A percentile compares a stretch with the other conserved stretches of the same genome.
Conservation (phyloP, 2,329 filamentous ascomycete genomes). For the Alternaria hordeiaustralica region DNA sequence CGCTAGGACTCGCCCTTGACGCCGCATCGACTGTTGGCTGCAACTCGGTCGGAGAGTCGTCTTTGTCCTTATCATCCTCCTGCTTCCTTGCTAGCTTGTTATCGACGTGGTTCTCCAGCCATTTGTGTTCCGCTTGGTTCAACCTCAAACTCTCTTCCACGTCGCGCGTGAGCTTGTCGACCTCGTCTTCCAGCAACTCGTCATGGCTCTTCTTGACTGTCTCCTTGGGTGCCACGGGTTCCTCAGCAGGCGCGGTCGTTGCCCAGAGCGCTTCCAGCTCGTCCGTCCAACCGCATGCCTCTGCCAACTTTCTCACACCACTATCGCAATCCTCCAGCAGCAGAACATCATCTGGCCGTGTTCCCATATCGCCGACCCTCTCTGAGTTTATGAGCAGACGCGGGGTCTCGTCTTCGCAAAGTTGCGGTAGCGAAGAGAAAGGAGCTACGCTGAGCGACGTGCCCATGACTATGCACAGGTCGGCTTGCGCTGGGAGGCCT, state of each 20-base stretch:
- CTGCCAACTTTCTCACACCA: constrained; percentile 78
- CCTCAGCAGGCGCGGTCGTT: constrained; percentile 60
- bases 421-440: constrained; percentile 79
- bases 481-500: constrained; percentile 65
- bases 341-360: constrained; percentile 81
- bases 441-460: constrained; percentile 88
- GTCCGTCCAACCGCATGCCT: constrained; percentile 81
- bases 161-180: constrained; percentile 64
- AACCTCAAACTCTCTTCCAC: constrained; percentile 61
- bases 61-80: constrained; percentile 8
- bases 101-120: constrained; percentile 43
- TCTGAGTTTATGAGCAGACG: constrained; percentile 89
- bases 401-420: constrained; percentile 68
- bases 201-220: constrained; percentile 58
- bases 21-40: constrained; percentile 10
- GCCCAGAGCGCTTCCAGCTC: constrained; percentile 83
- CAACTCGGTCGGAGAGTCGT: background rate
- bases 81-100: constrained; percentile 33
- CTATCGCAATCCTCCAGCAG: constrained; percentile 82
- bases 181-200: constrained; percentile 63
- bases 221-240: constrained; percentile 1
- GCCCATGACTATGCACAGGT: constrained; percentile 84
- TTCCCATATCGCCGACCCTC: constrained; percentile 78
- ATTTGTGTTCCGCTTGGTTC: constrained; percentile 37
- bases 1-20: constrained; percentile 9